Percentiles rank a stretch among this genome's conserved stretches.
Evolutionary conservation across 2,329 filamentous ascomycete genomes (phyloP).

Genomic region (Lecanicillium sp.): DNA sequence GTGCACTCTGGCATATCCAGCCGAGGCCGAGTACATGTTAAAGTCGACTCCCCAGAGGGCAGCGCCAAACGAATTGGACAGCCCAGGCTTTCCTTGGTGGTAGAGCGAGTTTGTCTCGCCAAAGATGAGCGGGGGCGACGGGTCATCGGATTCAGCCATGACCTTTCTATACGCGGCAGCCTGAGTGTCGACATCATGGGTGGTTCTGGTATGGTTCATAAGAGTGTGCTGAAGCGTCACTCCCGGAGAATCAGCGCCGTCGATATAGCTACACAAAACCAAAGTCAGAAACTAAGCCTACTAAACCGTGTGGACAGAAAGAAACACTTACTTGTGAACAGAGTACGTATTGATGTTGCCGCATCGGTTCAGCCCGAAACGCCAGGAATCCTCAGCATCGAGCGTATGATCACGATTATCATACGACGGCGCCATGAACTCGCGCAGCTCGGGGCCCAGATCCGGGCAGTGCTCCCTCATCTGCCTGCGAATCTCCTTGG

Average conservation of each 20-base stretch:
- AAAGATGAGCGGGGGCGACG: constrained; percentile 18
- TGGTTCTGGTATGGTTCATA: constrained; percentile 53
- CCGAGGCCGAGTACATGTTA: constrained; percentile 47
- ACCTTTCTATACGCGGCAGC: constrained; percentile 37
- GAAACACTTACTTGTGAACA: constrained; percentile 40
- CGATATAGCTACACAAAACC: constrained; percentile 45
- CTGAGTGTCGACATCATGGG: constrained; percentile 38
- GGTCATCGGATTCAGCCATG: constrained; percentile 3
- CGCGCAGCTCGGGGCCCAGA: constrained; percentile 18
- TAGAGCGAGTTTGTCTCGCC: constrained; percentile 57
- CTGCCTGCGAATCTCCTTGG: constrained; percentile 35
- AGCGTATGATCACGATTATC: constrained; percentile 42
- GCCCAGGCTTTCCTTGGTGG: constrained; percentile 51
- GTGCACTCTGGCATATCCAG: constrained; percentile 49
- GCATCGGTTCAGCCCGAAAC: constrained; percentile 40
- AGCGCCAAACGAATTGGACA: constrained; percentile 58
- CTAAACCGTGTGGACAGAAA: not conserved
- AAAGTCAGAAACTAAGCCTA: not conserved
- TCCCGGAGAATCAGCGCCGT: constrained; percentile 45
- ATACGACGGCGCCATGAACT: constrained; percentile 45
- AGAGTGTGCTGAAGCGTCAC: constrained; percentile 54
- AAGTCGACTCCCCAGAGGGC: constrained; percentile 59
- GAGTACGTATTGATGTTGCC: constrained; percentile 43
- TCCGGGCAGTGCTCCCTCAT: constrained; percentile 44
- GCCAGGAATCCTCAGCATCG: constrained; percentile 40